These are phyloP conservation scores for Citrus hindsii DNA, from an alignment of 345 rosid species.

Conservation along the genomic window DNA sequence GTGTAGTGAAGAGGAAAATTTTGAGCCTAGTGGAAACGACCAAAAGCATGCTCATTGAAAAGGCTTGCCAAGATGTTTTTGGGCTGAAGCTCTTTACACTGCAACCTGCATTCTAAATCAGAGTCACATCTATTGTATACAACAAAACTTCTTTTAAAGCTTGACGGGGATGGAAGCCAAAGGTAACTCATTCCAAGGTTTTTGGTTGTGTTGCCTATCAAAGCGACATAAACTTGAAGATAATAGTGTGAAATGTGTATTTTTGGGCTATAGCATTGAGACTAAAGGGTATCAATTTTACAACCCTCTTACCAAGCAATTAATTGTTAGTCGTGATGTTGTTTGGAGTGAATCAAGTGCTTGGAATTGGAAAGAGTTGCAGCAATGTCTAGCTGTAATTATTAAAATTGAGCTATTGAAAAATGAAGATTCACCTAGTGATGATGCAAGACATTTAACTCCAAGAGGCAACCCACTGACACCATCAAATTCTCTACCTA, in stretches of 20 bases:
- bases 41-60: neutral
- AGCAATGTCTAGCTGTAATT: neutral
- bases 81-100: too few relatives aligned
- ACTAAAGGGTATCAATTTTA: neutral
- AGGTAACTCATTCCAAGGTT: neutral
- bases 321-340: neutral
- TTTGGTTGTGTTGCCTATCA: neutral
- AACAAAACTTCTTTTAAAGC: neutral
- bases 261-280: neutral
- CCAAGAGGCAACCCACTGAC: too few relatives aligned
- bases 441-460: too few relatives aligned
- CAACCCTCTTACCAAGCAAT: neutral
- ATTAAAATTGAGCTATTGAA: neutral
- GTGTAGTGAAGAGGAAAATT: neutral
- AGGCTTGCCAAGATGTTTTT: too few relatives aligned
- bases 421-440: too few relatives aligned
- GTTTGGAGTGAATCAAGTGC: neutral
- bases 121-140: neutral
- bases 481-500: too few relatives aligned
- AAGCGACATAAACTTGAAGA: too few relatives aligned
- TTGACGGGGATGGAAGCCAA: neutral
- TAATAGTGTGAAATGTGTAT: too few relatives aligned
- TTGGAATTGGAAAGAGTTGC: neutral
- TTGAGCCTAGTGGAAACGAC: neutral
- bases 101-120: too few relatives aligned